Evolutionary conservation across 1,139 yeast species (phyloP).

Genomic region (Sugiyamaella japonica): DNA sequence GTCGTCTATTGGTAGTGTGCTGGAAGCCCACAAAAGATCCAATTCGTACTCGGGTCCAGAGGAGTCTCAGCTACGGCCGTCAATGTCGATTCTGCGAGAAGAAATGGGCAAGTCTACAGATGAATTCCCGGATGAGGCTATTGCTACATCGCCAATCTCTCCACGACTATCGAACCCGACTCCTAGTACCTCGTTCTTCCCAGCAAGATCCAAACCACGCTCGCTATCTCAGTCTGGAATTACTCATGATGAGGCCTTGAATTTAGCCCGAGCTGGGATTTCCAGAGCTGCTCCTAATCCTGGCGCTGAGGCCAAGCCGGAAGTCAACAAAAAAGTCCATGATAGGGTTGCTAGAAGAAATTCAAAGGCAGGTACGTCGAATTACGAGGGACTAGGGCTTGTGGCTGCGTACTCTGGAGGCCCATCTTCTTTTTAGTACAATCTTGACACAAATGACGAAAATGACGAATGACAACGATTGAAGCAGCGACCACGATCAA

Average conservation of each 20-base stretch:
- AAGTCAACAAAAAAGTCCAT: constrained; percentile 16
- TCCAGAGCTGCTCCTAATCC: constrained; percentile 23
- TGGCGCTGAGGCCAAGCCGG: constrained; percentile 12
- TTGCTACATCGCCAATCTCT: constrained; percentile 6
- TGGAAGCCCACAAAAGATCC: constrained; percentile 12
- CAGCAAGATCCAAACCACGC: constrained; percentile 20
- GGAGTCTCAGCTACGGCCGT: constrained; percentile 9
- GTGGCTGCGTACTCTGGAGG: constrained; percentile 43
- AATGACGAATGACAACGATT: not conserved
- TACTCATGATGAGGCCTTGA: constrained; percentile 43
- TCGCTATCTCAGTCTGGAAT: constrained; percentile 31
- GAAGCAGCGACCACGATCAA: too few species aligned
- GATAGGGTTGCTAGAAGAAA: constrained; percentile 14
- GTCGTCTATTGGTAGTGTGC: constrained; percentile 1
- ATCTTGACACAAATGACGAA: not conserved
- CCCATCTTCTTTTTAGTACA: constrained; percentile 34
- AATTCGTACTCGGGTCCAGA: constrained; percentile 19
- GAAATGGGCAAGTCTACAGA: constrained; percentile 1
- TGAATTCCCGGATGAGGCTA: constrained; percentile 7
- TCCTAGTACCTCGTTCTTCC: not conserved
- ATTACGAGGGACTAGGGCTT: constrained; percentile 39
- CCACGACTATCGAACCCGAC: not conserved
- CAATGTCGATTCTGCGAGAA: constrained; percentile 11
- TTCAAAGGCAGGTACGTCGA: constrained; percentile 22
- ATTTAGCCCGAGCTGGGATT: constrained; percentile 39